Evolutionary conservation across 345 rosid species (phyloP).

Genomic region (Corchorus olitorius): DNA sequence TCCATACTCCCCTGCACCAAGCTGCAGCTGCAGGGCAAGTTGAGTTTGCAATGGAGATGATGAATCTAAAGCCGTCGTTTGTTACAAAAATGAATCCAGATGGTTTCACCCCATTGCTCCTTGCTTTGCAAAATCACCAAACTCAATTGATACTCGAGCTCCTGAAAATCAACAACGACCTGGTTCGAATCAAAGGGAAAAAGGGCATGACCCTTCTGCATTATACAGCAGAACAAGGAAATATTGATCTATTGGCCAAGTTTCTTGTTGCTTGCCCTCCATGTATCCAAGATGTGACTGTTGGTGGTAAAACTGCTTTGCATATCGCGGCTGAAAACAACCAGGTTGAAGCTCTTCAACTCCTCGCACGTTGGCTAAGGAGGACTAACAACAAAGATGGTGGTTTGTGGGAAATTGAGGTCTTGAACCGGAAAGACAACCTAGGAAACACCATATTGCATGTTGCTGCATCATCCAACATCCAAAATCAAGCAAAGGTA

Average conservation of each 20-base stretch:
- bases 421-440: background rate
- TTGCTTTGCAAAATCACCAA: background rate
- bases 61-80: too few species aligned
- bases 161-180: too few species aligned
- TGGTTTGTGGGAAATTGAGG: background rate
- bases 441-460: background rate
- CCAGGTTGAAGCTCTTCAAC: too few species aligned
- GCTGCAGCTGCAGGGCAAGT: too few species aligned
- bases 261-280: conserved; percentile 18
- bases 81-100: too few species aligned
- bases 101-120: background rate
- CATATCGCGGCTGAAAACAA: too few species aligned
- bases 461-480: background rate
- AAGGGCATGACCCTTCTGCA: too few species aligned
- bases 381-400: background rate
- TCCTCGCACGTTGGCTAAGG: too few species aligned
- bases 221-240: conserved; percentile 5
- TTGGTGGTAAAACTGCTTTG: conserved; percentile 17
- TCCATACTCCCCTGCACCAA: too few species aligned
- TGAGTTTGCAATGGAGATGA: too few species aligned
- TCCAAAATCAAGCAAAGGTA: background rate
- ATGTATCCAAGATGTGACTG: conserved; percentile 19
- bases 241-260: background rate
- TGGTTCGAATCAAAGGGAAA: too few species aligned
- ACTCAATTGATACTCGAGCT: background rate